Evolutionary conservation across 2,329 filamentous ascomycete species (phyloP).

Genomic region (Fusarium begoniae): DNA sequence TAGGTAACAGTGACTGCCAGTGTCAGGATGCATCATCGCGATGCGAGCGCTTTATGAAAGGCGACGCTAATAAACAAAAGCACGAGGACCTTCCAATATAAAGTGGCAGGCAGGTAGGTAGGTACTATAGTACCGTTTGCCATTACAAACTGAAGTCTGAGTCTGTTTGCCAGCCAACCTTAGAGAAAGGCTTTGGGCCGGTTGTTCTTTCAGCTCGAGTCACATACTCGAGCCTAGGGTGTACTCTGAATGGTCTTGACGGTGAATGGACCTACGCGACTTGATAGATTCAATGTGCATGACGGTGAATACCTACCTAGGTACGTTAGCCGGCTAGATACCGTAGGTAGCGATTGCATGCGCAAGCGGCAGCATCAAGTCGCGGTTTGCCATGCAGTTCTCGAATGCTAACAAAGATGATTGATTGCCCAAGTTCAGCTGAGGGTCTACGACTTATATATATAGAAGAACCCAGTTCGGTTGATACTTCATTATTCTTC

Average conservation of each 20-base stretch:
- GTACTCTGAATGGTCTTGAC: background rate
- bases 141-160: background rate
- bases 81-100: background rate
- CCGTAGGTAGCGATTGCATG: background rate
- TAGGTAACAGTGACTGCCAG: background rate
- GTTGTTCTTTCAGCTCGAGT: background rate
- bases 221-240: background rate
- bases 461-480: background rate
- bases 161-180: background rate
- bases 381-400: background rate
- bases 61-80: background rate
- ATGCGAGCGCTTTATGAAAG: background rate
- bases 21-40: background rate
- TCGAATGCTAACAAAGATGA: background rate
- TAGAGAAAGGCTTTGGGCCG: background rate
- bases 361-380: background rate
- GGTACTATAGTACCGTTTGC: background rate
- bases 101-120: background rate
- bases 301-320: background rate
- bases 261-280: background rate
- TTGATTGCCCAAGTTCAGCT: background rate
- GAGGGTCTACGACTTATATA: background rate
- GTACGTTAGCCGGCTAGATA: background rate
- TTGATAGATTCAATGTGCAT: background rate
- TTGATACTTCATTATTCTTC: constrained; percentile 17